Conservation (phyloP, 169 alveolate genomes). For the Eimeria sp. region DNA sequence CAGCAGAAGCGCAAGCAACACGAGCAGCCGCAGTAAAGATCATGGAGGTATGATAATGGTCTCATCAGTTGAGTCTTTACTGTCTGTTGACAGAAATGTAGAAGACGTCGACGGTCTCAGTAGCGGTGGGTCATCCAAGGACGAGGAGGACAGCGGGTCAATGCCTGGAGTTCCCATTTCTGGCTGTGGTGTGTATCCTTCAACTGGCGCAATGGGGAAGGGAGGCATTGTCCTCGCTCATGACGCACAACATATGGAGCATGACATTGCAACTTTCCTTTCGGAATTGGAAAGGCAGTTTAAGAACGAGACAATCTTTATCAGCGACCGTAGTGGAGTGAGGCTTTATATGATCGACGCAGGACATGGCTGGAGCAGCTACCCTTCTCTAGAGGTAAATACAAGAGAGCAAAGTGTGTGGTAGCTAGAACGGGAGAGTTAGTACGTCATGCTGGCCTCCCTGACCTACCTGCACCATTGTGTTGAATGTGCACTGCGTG, state of each 20-base stretch:
- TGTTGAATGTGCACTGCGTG: background rate
- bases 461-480: background rate
- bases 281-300: background rate
- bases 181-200: background rate
- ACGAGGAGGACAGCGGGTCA: background rate
- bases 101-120: background rate
- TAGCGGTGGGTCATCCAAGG: slow-evolving; percentile 23
- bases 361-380: slow-evolving; percentile 56
- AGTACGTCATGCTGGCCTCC: background rate
- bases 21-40: background rate
- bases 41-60: slow-evolving; percentile 38
- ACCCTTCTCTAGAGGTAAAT: slow-evolving; percentile 16
- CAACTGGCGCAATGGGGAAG: background rate
- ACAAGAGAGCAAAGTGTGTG: background rate
- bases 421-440: background rate
- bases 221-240: background rate
- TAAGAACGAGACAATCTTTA: background rate
- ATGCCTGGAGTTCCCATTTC: background rate
- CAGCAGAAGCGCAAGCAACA: background rate
- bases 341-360: slow-evolving; percentile 61
- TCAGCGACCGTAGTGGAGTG: background rate
- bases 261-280: background rate
- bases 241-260: background rate
- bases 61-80: slow-evolving; percentile 51
- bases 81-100: slow-evolving; percentile 6